Percentiles rank a stretch among this genome's conserved stretches.
Conservation (phyloP, 1,139 yeast genomes). For the Taphrina betulina region DNA sequence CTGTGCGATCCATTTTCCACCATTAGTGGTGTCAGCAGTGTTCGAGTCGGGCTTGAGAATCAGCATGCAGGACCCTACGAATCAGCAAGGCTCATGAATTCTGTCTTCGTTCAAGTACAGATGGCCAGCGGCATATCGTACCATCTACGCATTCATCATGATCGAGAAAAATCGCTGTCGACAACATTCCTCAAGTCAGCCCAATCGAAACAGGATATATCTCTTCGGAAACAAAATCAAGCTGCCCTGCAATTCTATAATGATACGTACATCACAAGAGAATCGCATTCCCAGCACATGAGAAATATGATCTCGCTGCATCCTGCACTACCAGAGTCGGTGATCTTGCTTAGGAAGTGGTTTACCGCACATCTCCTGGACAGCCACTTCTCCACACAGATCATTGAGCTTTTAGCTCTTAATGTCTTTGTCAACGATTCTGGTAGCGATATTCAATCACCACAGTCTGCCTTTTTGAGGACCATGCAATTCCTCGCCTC, state of each 20-base stretch:
- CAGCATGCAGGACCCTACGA: constrained; percentile 54
- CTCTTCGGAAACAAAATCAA: constrained; percentile 28
- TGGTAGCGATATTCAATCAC: constrained; percentile 63
- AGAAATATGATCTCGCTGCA: constrained; percentile 68
- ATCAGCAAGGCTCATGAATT: constrained; percentile 48
- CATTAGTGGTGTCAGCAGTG: constrained; percentile 54
- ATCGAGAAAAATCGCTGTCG: constrained; percentile 38
- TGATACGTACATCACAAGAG: constrained; percentile 64
- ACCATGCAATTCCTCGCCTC: constrained; percentile 65
- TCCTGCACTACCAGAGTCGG: constrained; percentile 75
- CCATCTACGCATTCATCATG: constrained; percentile 39
- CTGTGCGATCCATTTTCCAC: constrained; percentile 53
- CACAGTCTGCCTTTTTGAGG: constrained; percentile 77
- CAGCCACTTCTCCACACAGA: constrained; percentile 70
- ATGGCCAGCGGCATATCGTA: constrained; percentile 37
- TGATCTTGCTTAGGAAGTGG: constrained; percentile 85
- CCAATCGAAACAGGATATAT: constrained; percentile 14
- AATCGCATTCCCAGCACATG: constrained; percentile 80
- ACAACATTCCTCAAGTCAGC: constrained; percentile 22
- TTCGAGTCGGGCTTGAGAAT: constrained; percentile 58
- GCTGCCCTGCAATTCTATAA: constrained; percentile 40
- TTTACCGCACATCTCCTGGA: constrained; percentile 60
- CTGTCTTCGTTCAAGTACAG: constrained; percentile 37
- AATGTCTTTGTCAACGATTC: constrained; percentile 72
- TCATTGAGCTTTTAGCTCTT: constrained; percentile 76